These are phyloP conservation scores for Singerocomus inundabilis DNA, from an alignment of 1,284 basidiomycete genomes.

Conservation along the genomic window DNA sequence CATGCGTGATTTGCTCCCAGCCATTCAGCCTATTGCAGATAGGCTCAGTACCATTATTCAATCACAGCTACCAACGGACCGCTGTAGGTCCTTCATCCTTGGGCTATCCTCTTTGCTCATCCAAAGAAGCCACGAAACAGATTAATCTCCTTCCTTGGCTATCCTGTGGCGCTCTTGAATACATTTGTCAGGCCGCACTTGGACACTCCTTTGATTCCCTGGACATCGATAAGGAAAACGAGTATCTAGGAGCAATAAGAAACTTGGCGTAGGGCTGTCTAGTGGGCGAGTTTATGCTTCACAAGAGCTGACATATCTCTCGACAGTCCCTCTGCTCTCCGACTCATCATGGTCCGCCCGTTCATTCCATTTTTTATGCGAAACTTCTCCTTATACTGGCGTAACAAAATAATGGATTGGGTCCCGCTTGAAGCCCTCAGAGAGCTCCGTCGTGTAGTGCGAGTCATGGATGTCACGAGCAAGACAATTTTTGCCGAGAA, in stretches of 20 bases:
- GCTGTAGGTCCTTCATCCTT: slow-evolving; percentile 15
- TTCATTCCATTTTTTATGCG: slow-evolving; percentile 47
- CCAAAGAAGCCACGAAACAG: slow-evolving; percentile 23
- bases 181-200: slow-evolving; percentile 47
- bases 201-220: slow-evolving; percentile 55
- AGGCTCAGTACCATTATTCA: slow-evolving; percentile 21
- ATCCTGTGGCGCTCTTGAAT: slow-evolving; percentile 49
- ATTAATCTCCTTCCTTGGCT: slow-evolving; percentile 52
- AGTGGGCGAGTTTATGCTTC: background rate
- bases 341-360: slow-evolving; percentile 45
- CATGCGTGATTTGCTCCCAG: slow-evolving; percentile 44
- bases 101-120: background rate
- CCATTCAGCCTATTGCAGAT: slow-evolving; percentile 47
- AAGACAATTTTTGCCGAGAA: slow-evolving; percentile 40
- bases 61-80: slow-evolving; percentile 24
- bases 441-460: slow-evolving; percentile 44
- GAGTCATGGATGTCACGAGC: slow-evolving; percentile 49
- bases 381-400: slow-evolving; percentile 42
- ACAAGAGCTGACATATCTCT: background rate
- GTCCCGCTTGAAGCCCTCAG: slow-evolving; percentile 42
- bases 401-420: slow-evolving; percentile 46
- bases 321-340: slow-evolving; percentile 45
- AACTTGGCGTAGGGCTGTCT: slow-evolving; percentile 42
- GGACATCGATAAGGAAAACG: slow-evolving; percentile 41
- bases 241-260: slow-evolving; percentile 48